Percentiles rank a stretch among this genome's conserved stretches.
These are phyloP conservation scores for Aureobasidium pullulans DNA, from an alignment of 2,329 filamentous ascomycete genomes.

Conservation along the genomic window DNA sequence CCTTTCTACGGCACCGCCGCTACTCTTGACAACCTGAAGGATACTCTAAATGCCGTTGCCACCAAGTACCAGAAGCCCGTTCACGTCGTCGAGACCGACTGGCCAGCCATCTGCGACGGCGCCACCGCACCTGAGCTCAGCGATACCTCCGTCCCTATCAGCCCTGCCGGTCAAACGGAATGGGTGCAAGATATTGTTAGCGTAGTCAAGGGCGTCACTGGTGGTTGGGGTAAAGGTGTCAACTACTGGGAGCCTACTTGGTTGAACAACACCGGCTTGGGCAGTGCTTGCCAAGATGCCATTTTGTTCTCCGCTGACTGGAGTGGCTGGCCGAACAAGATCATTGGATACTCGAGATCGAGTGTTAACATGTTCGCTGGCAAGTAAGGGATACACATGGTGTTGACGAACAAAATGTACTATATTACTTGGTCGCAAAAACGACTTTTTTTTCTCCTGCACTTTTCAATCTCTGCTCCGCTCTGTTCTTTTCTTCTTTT, in stretches of 20 bases:
- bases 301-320: constrained; percentile 27
- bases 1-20: constrained; percentile 28
- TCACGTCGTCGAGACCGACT: constrained; percentile 26
- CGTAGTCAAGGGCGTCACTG: constrained; percentile 16
- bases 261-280: constrained; percentile 24
- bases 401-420: too few relatives aligned
- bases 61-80: constrained; percentile 26
- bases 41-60: constrained; percentile 22
- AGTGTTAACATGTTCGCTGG: constrained; percentile 24
- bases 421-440: too few relatives aligned
- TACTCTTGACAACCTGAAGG: constrained; percentile 24
- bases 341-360: constrained; percentile 22
- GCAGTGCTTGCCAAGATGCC: constrained; percentile 23
- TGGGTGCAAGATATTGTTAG: constrained; percentile 23
- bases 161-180: constrained; percentile 22
- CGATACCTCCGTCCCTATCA: constrained; percentile 22
- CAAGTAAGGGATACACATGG: neutral
- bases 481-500: too few relatives aligned
- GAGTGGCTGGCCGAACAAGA: constrained; percentile 20
- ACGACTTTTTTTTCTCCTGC: too few relatives aligned
- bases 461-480: too few relatives aligned
- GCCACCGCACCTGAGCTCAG: constrained; percentile 18
- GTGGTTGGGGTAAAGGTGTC: constrained; percentile 23
- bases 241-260: constrained; percentile 29
- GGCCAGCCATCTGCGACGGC: constrained; percentile 23